These are phyloP conservation scores for Clarireedia hainanense DNA, from an alignment of 2,329 filamentous ascomycete species.

Conservation along the genomic window DNA sequence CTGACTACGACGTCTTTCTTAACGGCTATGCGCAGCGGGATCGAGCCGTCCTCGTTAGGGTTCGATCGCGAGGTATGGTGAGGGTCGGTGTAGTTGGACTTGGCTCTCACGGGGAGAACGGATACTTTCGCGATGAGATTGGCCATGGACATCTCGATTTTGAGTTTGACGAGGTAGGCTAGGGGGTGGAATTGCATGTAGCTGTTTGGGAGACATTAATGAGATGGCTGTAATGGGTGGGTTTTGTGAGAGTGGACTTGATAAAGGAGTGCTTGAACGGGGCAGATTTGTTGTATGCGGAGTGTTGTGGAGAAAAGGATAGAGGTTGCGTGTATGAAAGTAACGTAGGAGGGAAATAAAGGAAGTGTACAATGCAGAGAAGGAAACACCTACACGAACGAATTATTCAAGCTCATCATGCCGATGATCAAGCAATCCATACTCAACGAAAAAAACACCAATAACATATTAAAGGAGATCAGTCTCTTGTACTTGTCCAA, in stretches of 20 bases:
- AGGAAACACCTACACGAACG: constrained; percentile 28
- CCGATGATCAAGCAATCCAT: constrained; percentile 36
- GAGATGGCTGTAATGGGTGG: too few species aligned
- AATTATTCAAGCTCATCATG: constrained; percentile 31
- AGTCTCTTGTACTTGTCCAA: constrained; percentile 34
- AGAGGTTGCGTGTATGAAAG: too few species aligned
- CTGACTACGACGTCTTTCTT: not conserved
- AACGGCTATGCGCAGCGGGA: not conserved
- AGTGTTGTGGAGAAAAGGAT: too few species aligned
- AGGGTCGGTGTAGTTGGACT: too few species aligned
- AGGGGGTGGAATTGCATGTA: constrained; percentile 36
- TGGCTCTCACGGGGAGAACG: not conserved
- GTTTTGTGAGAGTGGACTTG: not conserved
- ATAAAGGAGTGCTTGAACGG: not conserved
- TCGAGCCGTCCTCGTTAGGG: not conserved
- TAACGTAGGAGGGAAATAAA: too few species aligned
- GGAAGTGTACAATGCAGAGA: not conserved
- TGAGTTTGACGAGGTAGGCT: constrained; percentile 36
- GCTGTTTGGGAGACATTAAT: constrained; percentile 4
- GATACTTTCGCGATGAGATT: constrained; percentile 30
- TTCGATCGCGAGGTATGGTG: too few species aligned
- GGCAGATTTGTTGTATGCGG: not conserved
- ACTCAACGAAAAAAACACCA: constrained; percentile 33
- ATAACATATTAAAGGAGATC: constrained; percentile 34
- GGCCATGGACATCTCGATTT: constrained; percentile 39